A percentile compares a stretch with the other conserved stretches of the same genome.
phyloP scores from a whole-genome alignment of 2,329 filamentous ascomycete species.

The Penicillium thymicola region DNA sequence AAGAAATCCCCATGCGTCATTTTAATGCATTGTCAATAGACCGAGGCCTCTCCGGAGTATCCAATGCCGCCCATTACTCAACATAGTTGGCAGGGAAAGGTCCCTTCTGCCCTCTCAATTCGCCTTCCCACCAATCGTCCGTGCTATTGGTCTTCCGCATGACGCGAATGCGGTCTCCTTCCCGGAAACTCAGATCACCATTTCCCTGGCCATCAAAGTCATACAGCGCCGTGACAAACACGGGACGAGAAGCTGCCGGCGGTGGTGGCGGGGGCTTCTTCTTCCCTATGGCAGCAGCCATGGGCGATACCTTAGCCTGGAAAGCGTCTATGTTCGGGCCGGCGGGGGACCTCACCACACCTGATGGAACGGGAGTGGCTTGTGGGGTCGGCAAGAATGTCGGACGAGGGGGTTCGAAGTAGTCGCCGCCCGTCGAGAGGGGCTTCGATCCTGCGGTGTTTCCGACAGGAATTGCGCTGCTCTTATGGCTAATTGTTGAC shows the following conservation, averaged over 20 bases:
- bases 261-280: slow-evolving; percentile 74
- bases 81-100: slow-evolving; percentile 85
- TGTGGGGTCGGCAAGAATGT: slow-evolving; percentile 7
- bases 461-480: slow-evolving; percentile 13
- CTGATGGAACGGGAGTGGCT: slow-evolving; percentile 3
- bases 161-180: slow-evolving; percentile 74
- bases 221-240: slow-evolving; percentile 70
- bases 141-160: slow-evolving; percentile 74
- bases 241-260: slow-evolving; percentile 50
- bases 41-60: not conserved
- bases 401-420: slow-evolving; percentile 11
- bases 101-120: slow-evolving; percentile 64
- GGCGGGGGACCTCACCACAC: slow-evolving; percentile 28
- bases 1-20: not conserved
- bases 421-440: slow-evolving; percentile 15
- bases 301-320: slow-evolving; percentile 6
- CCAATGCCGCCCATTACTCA: slow-evolving; percentile 30
- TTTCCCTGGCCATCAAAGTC: slow-evolving; percentile 67
- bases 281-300: slow-evolving; percentile 55
- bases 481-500: not conserved
- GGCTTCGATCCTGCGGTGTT: slow-evolving; percentile 16
- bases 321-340: slow-evolving; percentile 30
- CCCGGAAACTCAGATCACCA: slow-evolving; percentile 70
- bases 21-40: not conserved
- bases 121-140: slow-evolving; percentile 87